Base-by-base conservation (phyloP, 2,329 filamentous ascomycete species). In the Grosmannia penicillata region DNA sequence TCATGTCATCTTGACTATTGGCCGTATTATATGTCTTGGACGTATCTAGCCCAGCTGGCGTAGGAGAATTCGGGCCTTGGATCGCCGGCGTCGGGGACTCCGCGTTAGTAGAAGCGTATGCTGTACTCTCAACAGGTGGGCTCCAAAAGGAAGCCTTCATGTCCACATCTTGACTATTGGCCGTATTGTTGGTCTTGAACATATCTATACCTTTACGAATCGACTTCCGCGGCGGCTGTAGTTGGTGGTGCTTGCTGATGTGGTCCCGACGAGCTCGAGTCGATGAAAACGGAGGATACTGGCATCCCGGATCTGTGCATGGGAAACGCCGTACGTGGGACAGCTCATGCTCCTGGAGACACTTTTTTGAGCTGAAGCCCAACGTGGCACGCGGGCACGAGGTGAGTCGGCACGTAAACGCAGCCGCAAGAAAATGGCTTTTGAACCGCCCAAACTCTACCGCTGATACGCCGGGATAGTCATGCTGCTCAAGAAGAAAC, bases 361-460 rank as follows among this genome's bases (percentile, higher is more conserved):
- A 30, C 14, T 31, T 35, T 6, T 21, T 32, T 2, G 32, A 30
- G 4, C 19, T 15, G 23, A 43, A 39, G 4, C 42, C 42, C 2
- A 32, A 3, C 3, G 38, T 40, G 3, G 41, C 38, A 3, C 33
- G 35, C 7, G 38, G 42, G 14, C 38, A 43, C 3, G 35, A 29
- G 4, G 23, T 18, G 4, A 43, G 8, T 3, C 42, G 28, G 26
- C 36, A 43, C 6, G 38, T 41, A 17, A 30, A 41, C 5, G 19
- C 33, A 10, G 36, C 30, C 9, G 14, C 21, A 3, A 29, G 15
- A 21, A 43, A 43, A 17, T 39, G 35, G 8, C n/a, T 13, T 21
- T 41, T 43, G 36, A 41, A 43, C 4, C 30, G 27, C 9, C 41
- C 36, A n/a, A 43, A 33, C 14, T 41, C 38, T 4, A 25, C 17